These are phyloP conservation scores for Paracamarosporium sp. DNA, from an alignment of 2,329 filamentous ascomycete species.

Conservation along the genomic window DNA sequence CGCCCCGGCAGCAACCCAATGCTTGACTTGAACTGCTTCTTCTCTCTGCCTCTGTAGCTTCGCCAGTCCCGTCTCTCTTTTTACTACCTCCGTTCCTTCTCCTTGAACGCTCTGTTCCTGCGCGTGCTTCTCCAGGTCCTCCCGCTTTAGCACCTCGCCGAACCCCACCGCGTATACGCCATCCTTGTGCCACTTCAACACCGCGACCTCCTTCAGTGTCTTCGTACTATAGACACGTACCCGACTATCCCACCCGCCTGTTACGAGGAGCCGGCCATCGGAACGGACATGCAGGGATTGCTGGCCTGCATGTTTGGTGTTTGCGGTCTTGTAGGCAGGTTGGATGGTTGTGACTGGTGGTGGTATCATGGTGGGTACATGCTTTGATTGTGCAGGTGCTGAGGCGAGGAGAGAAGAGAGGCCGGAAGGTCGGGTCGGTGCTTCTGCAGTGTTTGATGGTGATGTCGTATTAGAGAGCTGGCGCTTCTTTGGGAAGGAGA, in stretches of 20 bases:
- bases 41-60: conserved; percentile 44
- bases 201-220: conserved; percentile 84
- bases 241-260: conserved; percentile 89
- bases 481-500: conserved; percentile 6
- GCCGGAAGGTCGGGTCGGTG: conserved; percentile 11
- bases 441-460: conserved; percentile 1
- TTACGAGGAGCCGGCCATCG: conserved; percentile 84
- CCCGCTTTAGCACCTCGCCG: conserved; percentile 51
- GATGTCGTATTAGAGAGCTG: conserved; percentile 25
- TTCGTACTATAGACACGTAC: conserved; percentile 82
- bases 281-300: conserved; percentile 79
- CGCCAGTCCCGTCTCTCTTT: conserved; percentile 24
- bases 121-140: conserved; percentile 5
- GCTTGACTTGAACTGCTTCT: conserved; percentile 69
- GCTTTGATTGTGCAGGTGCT: conserved; percentile 12
- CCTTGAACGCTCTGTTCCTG: not conserved
- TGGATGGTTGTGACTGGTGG: conserved; percentile 25
- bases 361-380: conserved; percentile 11
- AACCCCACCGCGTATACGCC: conserved; percentile 86
- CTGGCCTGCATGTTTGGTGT: conserved; percentile 90
- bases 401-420: conserved; percentile 36
- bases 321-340: conserved; percentile 64
- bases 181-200: conserved; percentile 91
- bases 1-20: conserved; percentile 89
- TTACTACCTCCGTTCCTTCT: conserved; percentile 3